Evolutionary conservation across 768 basidiomycete genomes (phyloP), one percentile per base, ranked within the genome.

Genomic region (Boletales sp.): DNA sequence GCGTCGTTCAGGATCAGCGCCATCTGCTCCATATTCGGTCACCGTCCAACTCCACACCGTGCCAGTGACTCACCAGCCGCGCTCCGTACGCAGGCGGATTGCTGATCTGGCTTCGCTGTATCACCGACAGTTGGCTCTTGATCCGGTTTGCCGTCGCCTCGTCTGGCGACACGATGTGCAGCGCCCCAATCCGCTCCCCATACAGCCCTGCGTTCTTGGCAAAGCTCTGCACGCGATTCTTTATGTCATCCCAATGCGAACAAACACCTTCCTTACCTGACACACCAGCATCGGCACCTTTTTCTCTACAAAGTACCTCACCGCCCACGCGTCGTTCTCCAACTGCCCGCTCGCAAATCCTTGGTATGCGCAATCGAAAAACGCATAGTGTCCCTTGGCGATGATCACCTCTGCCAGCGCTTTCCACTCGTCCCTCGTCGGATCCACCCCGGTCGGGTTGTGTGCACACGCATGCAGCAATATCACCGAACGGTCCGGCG

Each of bases 121-220:
- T 70, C 60, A 97, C 92, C 40, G 92, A 90, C 54, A 97, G 72
- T 72, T 97, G 94, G 60, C 88, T 91, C 73, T 82, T 84, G 43
- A 95, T 82, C 32, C 84, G 77, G 19, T 73, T 74, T 42, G 86
- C 87, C 42, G 86, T 78, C 40, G 90, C 90, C 59, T 76, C 67
- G 53, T 73, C 70, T 35, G 76, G 68, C 9, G 84, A 76, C 31
- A 97, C 79, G 46, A 98, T 66, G 69, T 97, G 94, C 53, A 98
- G 74, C n/a, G 93, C 93, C 17, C 94, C 94, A 39, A 95, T 81
- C 11, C 94, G 90, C 71, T 98, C 93, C 19, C 91, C 87, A 65
- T 98, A 98, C 66, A 98, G 65, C 17, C 94, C 95, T 24, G 93
- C 93, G 64, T 95, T 95, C 77, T 95, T 94, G 29, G 97, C 95